Evolutionary conservation across 2,329 filamentous ascomycete genomes (phyloP), one percentile per base, ranked within the genome.

Genomic region (Aspergillus awamori): DNA sequence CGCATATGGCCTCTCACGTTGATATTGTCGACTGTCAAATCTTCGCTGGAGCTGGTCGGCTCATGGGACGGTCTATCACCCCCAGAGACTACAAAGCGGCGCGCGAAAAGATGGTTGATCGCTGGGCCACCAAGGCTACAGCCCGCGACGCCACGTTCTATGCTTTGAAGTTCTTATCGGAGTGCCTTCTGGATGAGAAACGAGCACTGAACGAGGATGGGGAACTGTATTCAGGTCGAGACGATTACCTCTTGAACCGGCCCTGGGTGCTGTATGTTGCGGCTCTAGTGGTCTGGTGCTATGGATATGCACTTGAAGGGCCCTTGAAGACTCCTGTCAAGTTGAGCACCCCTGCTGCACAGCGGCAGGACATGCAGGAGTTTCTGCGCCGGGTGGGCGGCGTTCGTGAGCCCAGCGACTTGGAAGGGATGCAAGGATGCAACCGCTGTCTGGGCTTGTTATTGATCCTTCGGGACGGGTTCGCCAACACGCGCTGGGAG

Each of bases 21-120:
- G 94, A 98, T 72, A 92, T 98, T 57, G 91, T 96, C n/a, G 94
- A 98, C 75, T 94, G 93, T 70, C 94, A 98, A 77, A 96, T 98
- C 66, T 97, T 95, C 75, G 95, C 94, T 5, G 89, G 93, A 8
- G 92, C 94, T 1, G 91, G 89, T 68, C 85, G 93, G 30, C 84
- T 97, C 2, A 86, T 98, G 4, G 94, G 95, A 22, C 88, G 94
- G 51, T 88, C 89, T 0, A 96, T 98, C 63, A 93, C 91, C 1
- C 83, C 87, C 1, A 87, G 91, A 63, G 95, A 98, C 76, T 89
- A 95, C 59, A 88, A 84, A 64, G 89, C 87, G 54, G 92, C 92
- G 3, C 87, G 91, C 67, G 86, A 91, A 59, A 87, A 93, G 65
- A 95, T 97, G 89, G 92, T 89, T 65, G 91, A 95, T 59, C 82